phyloP scores from a whole-genome alignment of 2,329 filamentous ascomycete species.

The Cephalotrichum gorgonifer region DNA sequence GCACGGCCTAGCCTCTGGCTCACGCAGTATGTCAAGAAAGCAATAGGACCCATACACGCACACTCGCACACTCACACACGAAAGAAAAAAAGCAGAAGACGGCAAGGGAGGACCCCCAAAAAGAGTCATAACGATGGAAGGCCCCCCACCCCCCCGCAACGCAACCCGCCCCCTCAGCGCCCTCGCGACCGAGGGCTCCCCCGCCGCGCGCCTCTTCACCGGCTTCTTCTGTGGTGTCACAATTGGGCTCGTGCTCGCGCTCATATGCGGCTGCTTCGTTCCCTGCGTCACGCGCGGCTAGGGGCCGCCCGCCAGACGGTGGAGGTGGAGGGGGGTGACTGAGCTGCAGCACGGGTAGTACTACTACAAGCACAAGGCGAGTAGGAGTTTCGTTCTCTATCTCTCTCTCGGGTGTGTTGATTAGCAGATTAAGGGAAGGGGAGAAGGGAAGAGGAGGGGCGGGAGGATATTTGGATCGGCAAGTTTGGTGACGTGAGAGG shows the following conservation, averaged over 20 bases:
- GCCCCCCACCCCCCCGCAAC: not conserved
- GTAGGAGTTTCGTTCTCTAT: no score
- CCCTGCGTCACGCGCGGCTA: not conserved
- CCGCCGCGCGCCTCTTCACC: not conserved
- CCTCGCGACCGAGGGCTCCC: not conserved
- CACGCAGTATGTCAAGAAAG: not conserved
- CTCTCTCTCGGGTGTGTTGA: no score
- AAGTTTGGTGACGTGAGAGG: no score
- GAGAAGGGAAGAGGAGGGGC: no score
- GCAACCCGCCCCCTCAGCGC: not conserved
- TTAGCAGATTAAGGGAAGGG: no score
- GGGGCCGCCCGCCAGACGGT: not conserved
- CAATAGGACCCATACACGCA: not conserved
- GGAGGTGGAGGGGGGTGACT: not conserved
- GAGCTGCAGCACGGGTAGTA: not conserved
- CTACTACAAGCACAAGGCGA: no score
- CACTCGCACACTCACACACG: not conserved
- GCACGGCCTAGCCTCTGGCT: no score
- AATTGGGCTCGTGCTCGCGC: not conserved
- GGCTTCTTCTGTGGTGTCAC: not conserved
- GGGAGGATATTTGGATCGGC: no score
- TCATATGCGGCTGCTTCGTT: not conserved
- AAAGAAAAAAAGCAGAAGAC: not conserved
- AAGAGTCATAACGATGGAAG: not conserved
- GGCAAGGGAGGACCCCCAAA: not conserved